These are phyloP conservation scores for Agastache rugosa DNA, from an alignment of 257 asterid genomes.

Conservation along the genomic window DNA sequence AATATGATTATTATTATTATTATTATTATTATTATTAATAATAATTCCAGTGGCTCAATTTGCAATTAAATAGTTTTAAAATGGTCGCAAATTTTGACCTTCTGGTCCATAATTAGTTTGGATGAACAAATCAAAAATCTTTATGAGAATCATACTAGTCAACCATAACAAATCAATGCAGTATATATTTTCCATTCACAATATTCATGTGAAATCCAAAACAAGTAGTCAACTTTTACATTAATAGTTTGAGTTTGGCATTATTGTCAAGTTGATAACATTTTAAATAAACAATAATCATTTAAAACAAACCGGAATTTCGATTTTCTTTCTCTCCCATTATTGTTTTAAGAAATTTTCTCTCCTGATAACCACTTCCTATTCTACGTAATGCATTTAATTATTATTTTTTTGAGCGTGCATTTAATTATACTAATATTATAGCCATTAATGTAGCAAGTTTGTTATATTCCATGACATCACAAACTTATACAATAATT, in stretches of 20 bases:
- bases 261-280: constrained; percentile 9
- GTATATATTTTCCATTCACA: not conserved
- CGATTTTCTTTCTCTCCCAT: not conserved
- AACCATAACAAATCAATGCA: constrained; percentile 25
- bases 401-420: too few relatives aligned
- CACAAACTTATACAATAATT: not conserved
- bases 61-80: constrained; percentile 3
- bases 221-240: not conserved
- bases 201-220: constrained; percentile 25
- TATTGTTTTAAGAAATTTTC: not conserved
- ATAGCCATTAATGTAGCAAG: not conserved
- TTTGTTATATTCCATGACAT: not conserved
- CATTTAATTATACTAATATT: too few relatives aligned
- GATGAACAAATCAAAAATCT: not conserved
- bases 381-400: not conserved
- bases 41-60: not conserved
- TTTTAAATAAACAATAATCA: too few relatives aligned
- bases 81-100: constrained; percentile 14
- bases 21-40: not conserved
- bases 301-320: not conserved
- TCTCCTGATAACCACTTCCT: not conserved
- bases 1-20: not conserved
- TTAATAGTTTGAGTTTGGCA: not conserved
- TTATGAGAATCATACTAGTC: constrained; percentile 6
- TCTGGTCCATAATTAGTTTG: not conserved